Base-by-base conservation (phyloP, 176 grass and related monocot genomes). In the Oryza rufipogon region DNA sequence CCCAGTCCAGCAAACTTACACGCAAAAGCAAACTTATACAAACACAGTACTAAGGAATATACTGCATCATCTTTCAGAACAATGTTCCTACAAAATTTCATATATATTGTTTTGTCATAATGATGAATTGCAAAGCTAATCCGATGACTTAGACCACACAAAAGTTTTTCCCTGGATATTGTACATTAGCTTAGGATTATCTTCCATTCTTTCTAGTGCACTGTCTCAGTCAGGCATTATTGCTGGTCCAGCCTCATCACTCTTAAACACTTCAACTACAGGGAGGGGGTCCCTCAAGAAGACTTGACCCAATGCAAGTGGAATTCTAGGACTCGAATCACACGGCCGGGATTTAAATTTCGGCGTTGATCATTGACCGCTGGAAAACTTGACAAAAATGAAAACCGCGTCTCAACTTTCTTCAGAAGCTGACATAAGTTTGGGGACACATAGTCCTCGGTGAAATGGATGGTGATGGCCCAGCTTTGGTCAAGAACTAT, bases 341-440 rank as follows among this genome's bases (percentile, higher is more conserved):
- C 8, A 30, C 63, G 22, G 22, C 61, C 9, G 39, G 23, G 47
- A 28, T 46, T 19, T 38, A 38, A 19, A 66, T 30, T 68, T 10
- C 16, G 4, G 9, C 64, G 14, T 65, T 78, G 0, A 45, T 75
- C 15, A 6, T 34, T 75, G 73, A 34, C 47, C 48, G 48, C 47
- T 56, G 26, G 56, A 56, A 86, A 45, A 19, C 46, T 58, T 80
- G 76, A 80, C 69, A n/a, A 58, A 58, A 58, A n/a, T 20, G 54
- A 58, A 7, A 13, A 19, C 30, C 1, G n/a, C 56, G 26, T 33
- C 54, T 65, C 17, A 78, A 19, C 9, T 33, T 12, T 42, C 1
- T 66, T 48, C 64, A 38, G 28, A 28, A 23, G 45, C 39, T 64
- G 70, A 73, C 38, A 46, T 3, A 33, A 58, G 19, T 38, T 26